Percentiles rank a stretch among this genome's conserved stretches.
phyloP scores from a whole-genome alignment of 805 yeast species.

The Ogataea zsoltii region DNA sequence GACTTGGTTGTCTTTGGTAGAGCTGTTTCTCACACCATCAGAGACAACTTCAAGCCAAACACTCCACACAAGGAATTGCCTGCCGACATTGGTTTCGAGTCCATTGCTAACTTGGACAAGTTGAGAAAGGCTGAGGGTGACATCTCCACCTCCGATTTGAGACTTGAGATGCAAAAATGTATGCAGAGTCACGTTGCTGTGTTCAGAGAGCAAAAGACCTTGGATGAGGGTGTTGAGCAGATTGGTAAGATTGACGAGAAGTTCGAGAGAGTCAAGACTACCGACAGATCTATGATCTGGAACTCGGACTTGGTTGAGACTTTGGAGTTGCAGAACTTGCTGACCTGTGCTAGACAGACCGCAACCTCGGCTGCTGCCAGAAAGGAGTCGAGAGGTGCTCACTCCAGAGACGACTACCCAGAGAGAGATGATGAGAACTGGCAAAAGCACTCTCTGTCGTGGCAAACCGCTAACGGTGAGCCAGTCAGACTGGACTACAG shows the following conservation, averaged over 20 bases:
- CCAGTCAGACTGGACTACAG: slow-evolving; percentile 80
- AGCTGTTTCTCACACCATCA: slow-evolving; percentile 92
- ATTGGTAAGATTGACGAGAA: slow-evolving; percentile 74
- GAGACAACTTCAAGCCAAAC: slow-evolving; percentile 84
- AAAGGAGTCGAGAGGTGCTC: slow-evolving; percentile 98
- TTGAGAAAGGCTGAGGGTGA: slow-evolving; percentile 85
- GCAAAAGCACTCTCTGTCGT: slow-evolving; percentile 97
- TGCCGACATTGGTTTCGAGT: slow-evolving; percentile 83
- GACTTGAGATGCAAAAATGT: slow-evolving; percentile 89
- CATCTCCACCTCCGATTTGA: slow-evolving; percentile 80
- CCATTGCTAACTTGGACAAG: slow-evolving; percentile 87
- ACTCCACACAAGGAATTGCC: slow-evolving; percentile 81
- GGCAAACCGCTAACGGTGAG: slow-evolving; percentile 77
- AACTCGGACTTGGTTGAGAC: slow-evolving; percentile 96
- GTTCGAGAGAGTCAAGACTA: slow-evolving; percentile 75
- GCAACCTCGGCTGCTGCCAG: slow-evolving; percentile 93
- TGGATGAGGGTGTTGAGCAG: slow-evolving; percentile 86
- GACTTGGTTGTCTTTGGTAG: slow-evolving; percentile 98
- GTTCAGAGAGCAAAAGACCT: slow-evolving; percentile 88
- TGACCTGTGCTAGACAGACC: slow-evolving; percentile 96
- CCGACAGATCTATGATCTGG: slow-evolving; percentile 99
- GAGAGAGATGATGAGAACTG: slow-evolving; percentile 94
- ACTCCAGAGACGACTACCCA: slow-evolving; percentile 97
- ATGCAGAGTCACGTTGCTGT: slow-evolving; percentile 98
- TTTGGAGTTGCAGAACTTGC: slow-evolving; percentile 90